Evolutionary conservation across 2,329 filamentous ascomycete species (phyloP).

Genomic region (Trichoderma atroviride): DNA sequence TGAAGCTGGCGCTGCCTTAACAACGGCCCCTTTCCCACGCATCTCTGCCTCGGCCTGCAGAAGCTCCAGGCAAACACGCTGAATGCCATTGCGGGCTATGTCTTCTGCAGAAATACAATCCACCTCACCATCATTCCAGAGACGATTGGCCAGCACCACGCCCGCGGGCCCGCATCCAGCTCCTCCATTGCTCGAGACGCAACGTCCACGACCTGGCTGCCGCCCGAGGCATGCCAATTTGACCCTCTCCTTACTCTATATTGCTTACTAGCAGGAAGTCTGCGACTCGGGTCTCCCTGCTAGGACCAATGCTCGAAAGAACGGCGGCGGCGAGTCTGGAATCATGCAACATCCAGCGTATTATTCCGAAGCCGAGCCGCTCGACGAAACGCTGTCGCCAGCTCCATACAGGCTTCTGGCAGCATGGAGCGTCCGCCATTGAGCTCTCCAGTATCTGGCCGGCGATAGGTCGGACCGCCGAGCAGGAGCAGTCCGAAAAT

Average conservation of each 20-base stretch:
- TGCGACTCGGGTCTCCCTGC: conserved; percentile 13
- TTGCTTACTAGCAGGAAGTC: conserved; percentile 16
- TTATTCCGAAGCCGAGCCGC: conserved; percentile 46
- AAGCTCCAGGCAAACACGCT: not conserved
- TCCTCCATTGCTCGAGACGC: not conserved
- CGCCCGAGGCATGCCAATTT: conserved; percentile 22
- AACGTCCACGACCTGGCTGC: conserved; percentile 5
- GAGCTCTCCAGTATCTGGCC: conserved; percentile 50
- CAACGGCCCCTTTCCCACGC: not conserved
- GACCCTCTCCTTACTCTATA: not conserved
- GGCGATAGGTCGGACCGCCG: conserved; percentile 34
- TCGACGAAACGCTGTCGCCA: conserved; percentile 46
- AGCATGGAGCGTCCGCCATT: conserved; percentile 55
- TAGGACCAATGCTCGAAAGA: conserved; percentile 58
- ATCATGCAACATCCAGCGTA: conserved; percentile 57
- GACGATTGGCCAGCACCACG: conserved; percentile 2
- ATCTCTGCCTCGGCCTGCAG: conserved; percentile 3
- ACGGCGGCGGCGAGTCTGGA: conserved; percentile 59
- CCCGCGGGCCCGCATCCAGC: conserved; percentile 2
- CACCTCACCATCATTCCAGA: conserved; percentile 2
- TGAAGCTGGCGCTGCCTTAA: conserved; percentile 20
- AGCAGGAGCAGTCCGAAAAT: conserved; percentile 28
- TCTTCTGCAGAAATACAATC: conserved; percentile 8
- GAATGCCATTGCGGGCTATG: conserved; percentile 22
- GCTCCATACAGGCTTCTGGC: conserved; percentile 57